Evolutionary conservation across 2,329 filamentous ascomycete species (phyloP).

Genomic region (Fusarium verrucosum): DNA sequence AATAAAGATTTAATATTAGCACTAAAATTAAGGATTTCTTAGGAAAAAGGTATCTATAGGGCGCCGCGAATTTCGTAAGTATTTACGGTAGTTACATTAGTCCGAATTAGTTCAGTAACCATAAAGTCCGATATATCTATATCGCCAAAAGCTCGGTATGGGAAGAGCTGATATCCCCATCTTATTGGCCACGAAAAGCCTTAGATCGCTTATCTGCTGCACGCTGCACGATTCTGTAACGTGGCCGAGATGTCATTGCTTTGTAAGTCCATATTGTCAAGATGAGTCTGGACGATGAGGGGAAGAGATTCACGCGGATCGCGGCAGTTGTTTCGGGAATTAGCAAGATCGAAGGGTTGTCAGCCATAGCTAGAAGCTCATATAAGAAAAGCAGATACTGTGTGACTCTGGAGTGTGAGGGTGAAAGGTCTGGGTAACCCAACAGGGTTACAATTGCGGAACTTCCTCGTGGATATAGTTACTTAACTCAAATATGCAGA

Average conservation of each 20-base stretch:
- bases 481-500: no score
- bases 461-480: neutral
- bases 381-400: no score
- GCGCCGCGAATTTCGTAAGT: no score
- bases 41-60: no score
- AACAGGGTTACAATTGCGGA: no score
- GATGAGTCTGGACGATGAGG: neutral
- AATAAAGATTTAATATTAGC: no score
- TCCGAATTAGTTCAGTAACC: no score
- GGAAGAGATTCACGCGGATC: neutral
- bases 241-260: neutral
- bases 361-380: neutral
- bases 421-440: neutral
- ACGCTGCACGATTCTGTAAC: no score
- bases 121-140: neutral
- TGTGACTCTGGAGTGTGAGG: neutral
- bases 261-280: neutral
- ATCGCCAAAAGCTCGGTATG: neutral
- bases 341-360: neutral
- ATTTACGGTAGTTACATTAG: no score
- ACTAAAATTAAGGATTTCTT: no score
- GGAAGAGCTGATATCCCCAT: neutral
- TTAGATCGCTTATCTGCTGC: no score
- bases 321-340: constrained; percentile 11
- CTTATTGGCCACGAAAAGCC: neutral